These are phyloP conservation scores for Erodium trifolium DNA, from an alignment of 441 rosid species.

Conservation along the genomic window DNA sequence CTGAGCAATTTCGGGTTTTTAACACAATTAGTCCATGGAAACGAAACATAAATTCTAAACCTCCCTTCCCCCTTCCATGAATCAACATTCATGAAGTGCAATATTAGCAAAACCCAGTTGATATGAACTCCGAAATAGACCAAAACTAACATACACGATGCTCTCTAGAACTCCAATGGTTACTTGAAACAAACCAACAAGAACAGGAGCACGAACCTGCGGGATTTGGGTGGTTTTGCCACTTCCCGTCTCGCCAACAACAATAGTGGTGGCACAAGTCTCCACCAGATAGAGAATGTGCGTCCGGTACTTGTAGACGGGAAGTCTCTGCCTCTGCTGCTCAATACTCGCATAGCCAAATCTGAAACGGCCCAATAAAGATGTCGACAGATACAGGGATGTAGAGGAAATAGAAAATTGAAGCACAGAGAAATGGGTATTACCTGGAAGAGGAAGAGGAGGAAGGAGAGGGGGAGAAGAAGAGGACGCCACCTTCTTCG, in stretches of 20 bases:
- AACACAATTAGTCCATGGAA: not conserved
- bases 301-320: slow-evolving; percentile 73
- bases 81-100: not conserved
- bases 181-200: slow-evolving; percentile 1
- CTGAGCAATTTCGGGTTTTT: not conserved
- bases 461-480: slow-evolving; percentile 46
- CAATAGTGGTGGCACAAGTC: slow-evolving; percentile 72
- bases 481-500: slow-evolving; percentile 89
- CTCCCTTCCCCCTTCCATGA: too few relatives aligned
- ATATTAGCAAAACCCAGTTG: not conserved
- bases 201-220: slow-evolving; percentile 45
- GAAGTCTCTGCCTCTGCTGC: slow-evolving; percentile 82
- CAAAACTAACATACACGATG: not conserved
- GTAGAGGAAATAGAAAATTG: not conserved
- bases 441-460: slow-evolving; percentile 31
- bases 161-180: not conserved
- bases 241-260: slow-evolving; percentile 97
- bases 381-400: not conserved
- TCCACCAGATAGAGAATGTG: slow-evolving; percentile 79
- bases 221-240: slow-evolving; percentile 98
- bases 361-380: slow-evolving; percentile 25
- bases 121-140: not conserved
- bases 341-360: slow-evolving; percentile 67
- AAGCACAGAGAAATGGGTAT: not conserved
- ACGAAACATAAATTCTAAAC: too few relatives aligned